A percentile compares a stretch with the other conserved stretches of the same genome.
Evolutionary conservation across 1,284 basidiomycete genomes (phyloP).

Genomic region (Marasmius fiardii): DNA sequence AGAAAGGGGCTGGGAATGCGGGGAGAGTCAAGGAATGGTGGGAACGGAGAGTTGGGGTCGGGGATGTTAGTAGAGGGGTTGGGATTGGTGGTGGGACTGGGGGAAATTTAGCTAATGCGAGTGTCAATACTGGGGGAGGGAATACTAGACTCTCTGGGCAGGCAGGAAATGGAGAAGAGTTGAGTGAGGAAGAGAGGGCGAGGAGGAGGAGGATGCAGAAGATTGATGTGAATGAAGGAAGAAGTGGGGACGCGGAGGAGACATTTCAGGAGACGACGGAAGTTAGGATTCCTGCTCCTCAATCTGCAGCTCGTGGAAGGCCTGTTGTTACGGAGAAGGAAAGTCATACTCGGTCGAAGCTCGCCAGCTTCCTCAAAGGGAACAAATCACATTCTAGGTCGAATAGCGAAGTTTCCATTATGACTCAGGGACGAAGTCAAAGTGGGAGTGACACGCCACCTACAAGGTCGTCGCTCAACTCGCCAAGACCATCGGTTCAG

Average conservation of each 20-base stretch:
- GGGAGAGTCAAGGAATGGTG: slow-evolving; percentile 66
- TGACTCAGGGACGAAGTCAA: slow-evolving; percentile 6
- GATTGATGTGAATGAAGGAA: slow-evolving; percentile 5
- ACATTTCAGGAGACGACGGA: slow-evolving; percentile 1
- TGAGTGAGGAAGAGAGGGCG: slow-evolving; percentile 8
- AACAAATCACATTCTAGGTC: slow-evolving; percentile 28
- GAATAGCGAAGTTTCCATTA: slow-evolving; percentile 32
- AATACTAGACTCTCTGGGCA: not conserved
- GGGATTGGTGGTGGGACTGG: slow-evolving; percentile 21
- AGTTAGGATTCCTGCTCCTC: slow-evolving; percentile 2
- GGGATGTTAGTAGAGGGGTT: slow-evolving; percentile 40
- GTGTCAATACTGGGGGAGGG: slow-evolving; percentile 14
- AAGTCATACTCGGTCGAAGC: slow-evolving; percentile 1
- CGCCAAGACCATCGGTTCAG: slow-evolving; percentile 25
- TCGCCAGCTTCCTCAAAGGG: slow-evolving; percentile 24
- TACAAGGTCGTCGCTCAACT: slow-evolving; percentile 34
- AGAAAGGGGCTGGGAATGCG: slow-evolving; percentile 40
- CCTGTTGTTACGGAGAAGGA: not conserved
- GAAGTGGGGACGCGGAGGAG: not conserved
- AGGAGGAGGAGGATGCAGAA: slow-evolving; percentile 8
- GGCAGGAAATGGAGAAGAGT: not conserved
- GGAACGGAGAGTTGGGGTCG: slow-evolving; percentile 70
- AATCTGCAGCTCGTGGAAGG: not conserved
- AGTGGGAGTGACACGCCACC: slow-evolving; percentile 15
- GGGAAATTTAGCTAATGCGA: slow-evolving; percentile 18